These are phyloP conservation scores for Lepidium sativum DNA, from an alignment of 345 rosid species.

Conservation along the genomic window DNA sequence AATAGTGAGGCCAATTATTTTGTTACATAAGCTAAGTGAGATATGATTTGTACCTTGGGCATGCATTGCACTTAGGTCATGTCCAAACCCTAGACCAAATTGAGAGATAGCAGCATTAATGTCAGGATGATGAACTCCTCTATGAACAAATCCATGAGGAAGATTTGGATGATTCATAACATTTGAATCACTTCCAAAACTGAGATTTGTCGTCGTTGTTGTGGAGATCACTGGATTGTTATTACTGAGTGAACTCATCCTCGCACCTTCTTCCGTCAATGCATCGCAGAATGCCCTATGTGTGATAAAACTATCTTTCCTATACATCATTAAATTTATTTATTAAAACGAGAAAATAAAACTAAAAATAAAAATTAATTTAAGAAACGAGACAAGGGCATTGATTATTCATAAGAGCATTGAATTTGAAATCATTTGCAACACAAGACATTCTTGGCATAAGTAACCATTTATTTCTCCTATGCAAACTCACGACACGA, in stretches of 20 bases:
- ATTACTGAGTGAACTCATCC: slow-evolving; percentile 40
- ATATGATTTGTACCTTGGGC: slow-evolving; percentile 22
- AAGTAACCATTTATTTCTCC: slow-evolving; percentile 40
- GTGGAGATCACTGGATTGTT: slow-evolving; percentile 6
- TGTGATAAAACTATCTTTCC: slow-evolving; percentile 94
- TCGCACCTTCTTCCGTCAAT: slow-evolving; percentile 70
- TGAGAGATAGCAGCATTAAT: slow-evolving; percentile 36
- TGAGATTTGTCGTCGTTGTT: slow-evolving; percentile 39
- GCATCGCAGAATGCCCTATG: slow-evolving; percentile 99
- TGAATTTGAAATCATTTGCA: too few species aligned
- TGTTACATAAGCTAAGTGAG: neutral
- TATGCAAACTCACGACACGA: slow-evolving; percentile 20
- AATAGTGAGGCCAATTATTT: too few species aligned
- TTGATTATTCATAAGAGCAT: neutral
- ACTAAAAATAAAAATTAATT: neutral
- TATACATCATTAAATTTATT: too few species aligned
- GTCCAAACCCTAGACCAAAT: slow-evolving; percentile 38
- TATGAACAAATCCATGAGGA: slow-evolving; percentile 41
- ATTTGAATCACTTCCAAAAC: slow-evolving; percentile 38
- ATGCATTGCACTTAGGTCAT: slow-evolving; percentile 37
- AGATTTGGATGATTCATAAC: slow-evolving; percentile 26
- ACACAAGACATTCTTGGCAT: slow-evolving; percentile 14
- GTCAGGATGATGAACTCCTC: slow-evolving; percentile 41
- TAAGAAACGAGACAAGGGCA: neutral
- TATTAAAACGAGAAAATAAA: neutral